Evolutionary conservation across 2,329 filamentous ascomycete species (phyloP).

Genomic region (Colletotrichum chlorophyti): DNA sequence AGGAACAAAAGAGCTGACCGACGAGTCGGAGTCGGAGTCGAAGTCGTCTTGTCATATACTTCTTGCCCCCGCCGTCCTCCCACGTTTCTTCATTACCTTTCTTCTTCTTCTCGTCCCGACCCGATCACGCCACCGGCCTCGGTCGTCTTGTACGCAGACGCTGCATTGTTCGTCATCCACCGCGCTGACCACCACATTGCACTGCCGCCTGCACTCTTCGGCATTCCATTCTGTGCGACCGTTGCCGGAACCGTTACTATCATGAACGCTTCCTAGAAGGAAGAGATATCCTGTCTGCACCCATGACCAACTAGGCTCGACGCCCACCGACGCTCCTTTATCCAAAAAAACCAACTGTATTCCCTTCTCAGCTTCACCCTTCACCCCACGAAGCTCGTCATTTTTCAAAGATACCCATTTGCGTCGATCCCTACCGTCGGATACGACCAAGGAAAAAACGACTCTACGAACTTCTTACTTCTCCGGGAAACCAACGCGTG

Average conservation of each 20-base stretch:
- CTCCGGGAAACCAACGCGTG: conserved; percentile 12
- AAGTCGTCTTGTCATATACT: too few relatives aligned
- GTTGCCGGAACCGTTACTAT: conserved; percentile 18
- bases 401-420: conserved; percentile 25
- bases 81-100: conserved; percentile 9
- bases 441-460: conserved; percentile 3
- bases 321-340: conserved; percentile 27
- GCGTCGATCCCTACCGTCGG: conserved; percentile 8
- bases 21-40: too few relatives aligned
- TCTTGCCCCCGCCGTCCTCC: conserved; percentile 20
- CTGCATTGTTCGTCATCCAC: conserved; percentile 24
- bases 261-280: conserved; percentile 28
- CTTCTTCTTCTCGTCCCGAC: neutral
- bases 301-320: conserved; percentile 24
- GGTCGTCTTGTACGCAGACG: conserved; percentile 21
- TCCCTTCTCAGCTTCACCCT: conserved; percentile 23
- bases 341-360: neutral
- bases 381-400: conserved; percentile 7
- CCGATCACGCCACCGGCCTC: conserved; percentile 24
- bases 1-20: neutral
- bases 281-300: conserved; percentile 14
- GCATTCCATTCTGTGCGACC: conserved; percentile 14
- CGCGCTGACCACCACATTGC: conserved; percentile 24
- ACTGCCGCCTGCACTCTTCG: conserved; percentile 18
- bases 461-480: conserved; percentile 23